Evolutionary conservation across 2,329 filamentous ascomycete genomes (phyloP), one percentile per base, ranked within the genome.

Genomic region (Epichloe hybrida): DNA sequence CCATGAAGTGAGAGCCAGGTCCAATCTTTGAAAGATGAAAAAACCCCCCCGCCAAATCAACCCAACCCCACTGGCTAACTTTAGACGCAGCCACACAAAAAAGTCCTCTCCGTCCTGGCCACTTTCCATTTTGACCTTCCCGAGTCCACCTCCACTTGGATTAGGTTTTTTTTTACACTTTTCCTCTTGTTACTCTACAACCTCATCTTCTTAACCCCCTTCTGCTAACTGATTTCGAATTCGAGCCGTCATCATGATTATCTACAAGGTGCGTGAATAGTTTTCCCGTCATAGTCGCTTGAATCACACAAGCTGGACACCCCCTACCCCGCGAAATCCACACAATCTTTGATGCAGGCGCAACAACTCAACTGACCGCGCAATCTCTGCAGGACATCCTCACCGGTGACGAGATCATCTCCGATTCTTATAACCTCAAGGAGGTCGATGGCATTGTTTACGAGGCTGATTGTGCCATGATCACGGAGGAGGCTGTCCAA

Each of bases 391-490:
- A 98, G 93, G 93, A 98, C 69, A 73, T 93, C 63, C 69, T 96
- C 72, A 86, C 81, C 71, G 87, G 75, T 59, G 91, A 96, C 75
- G 93, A 98, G 84, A 80, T 98, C 70, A 83, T 97, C 82, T 94
- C 93, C 65, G 91, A 97, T 75, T 93, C 86, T 61, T 96, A 84
- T 76, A 77, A 89, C 61, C 71, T 94, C 67, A 88, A 87, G 75
- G 76, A 85, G 69, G 67, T 91, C 57, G 86, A 90, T 69, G 82
- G 80, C 60, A 75, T 86, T 60, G 82, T 86, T 63, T 97, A 86
- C 75, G 91, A 97, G 77, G 84, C 84, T 66, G 85, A 98, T 74
- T 95, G 90, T 74, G 76, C 78, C 68, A 95, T 91, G 82, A 89
- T 96, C 73, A 81, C 80, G 54, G 76, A 90, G 70, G 88, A 82